Base-by-base conservation (phyloP, 805 yeast genomes). In the Hanseniaspora nectarophila region DNA sequence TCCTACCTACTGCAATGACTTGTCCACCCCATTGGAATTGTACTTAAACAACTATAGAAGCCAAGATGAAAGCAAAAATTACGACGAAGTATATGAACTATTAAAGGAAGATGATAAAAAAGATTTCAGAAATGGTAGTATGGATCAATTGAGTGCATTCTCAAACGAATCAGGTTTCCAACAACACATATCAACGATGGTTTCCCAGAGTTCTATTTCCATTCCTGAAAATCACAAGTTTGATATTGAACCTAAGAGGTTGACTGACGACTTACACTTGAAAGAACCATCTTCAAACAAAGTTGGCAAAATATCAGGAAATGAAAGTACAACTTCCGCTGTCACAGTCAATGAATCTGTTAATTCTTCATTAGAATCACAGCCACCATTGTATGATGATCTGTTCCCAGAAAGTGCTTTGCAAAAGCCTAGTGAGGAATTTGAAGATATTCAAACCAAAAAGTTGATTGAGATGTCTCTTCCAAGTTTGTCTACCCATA, bases 131-230 rank as follows among this genome's bases (percentile, higher is more conserved):
- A 63, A 65, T 9, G 59, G 62, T 43, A 51, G 59, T 4, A 56
- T 60, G 47, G 65, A 62, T 52, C 58, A 56, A 5, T 62, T 60
- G 5, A 64, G 69, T 3, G 56, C 66, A 16, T 63, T 63, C 47
- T 65, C 69, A 1, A 32, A 63, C 18, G 68, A 65, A 16, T 65
- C 60, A 13, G 61, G 59, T 9, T 52, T 54, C 16, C 62, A 58
- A 26, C 56, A 61, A 33, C 57, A 64, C 54, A 64, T 66, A 38
- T 68, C 72, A n/a, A 63, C 66, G 58, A 57, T 68, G 60, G 61
- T 65, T 29, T 37, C 39, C 13, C 44, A 46, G 9, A 29, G 26
- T 9, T 39, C 37, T 10, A 10, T 31, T 3, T 28, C 31, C 15
- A 28, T 28, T 10, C 16, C 21, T 9, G 45, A 42, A 9, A 26